phyloP scores from a whole-genome alignment of 257 asterid species.

The Solanum bulbocastanum region DNA sequence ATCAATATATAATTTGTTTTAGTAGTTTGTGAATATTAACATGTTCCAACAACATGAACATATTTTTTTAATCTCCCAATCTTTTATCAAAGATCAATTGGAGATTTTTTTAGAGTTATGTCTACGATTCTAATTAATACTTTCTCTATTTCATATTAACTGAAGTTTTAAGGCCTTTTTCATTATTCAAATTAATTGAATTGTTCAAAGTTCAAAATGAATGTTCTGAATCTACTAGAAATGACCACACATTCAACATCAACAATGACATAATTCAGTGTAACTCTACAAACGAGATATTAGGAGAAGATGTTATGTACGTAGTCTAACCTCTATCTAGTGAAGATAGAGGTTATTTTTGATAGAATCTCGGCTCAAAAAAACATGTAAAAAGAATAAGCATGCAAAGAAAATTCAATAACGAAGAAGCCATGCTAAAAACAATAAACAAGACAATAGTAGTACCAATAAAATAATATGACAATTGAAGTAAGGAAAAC shows the following conservation, averaged over 20 bases:
- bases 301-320: neutral
- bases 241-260: neutral
- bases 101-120: neutral
- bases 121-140: neutral
- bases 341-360: neutral
- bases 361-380: neutral
- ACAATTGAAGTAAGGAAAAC: too few species aligned
- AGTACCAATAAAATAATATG: too few species aligned
- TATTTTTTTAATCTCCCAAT: neutral
- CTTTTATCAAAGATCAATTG: neutral
- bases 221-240: neutral
- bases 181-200: too few species aligned
- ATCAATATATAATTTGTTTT: neutral
- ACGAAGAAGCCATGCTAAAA: neutral
- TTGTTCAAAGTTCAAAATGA: too few species aligned
- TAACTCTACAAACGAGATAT: neutral
- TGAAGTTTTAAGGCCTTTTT: too few species aligned
- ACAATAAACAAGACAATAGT: too few species aligned
- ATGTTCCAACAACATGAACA: neutral
- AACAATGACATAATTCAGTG: neutral
- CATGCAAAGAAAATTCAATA: neutral
- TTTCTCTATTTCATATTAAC: neutral
- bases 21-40: neutral
- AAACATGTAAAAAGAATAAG: neutral
- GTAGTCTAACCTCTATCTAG: neutral